phyloP scores from a whole-genome alignment of 2,329 filamentous ascomycete genomes.

The Cyanodermella asteris region DNA sequence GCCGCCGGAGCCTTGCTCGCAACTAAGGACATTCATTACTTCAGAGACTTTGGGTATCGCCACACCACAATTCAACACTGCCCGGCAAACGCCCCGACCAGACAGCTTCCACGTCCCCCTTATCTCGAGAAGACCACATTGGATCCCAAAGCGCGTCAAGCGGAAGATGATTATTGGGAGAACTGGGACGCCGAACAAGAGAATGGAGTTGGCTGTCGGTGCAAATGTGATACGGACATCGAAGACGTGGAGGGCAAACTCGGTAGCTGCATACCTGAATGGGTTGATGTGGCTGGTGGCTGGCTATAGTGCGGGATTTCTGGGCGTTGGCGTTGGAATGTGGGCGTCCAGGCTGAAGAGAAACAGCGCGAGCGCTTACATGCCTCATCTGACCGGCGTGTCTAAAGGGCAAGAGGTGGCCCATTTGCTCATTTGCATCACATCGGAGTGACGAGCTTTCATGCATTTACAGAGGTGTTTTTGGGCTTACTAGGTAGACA shows the following conservation, averaged over 20 bases:
- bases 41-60: slow-evolving; percentile 94
- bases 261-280: slow-evolving; percentile 82
- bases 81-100: slow-evolving; percentile 68
- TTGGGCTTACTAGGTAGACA: too few relatives aligned
- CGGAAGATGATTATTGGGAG: slow-evolving; percentile 95
- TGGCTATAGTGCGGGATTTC: too few relatives aligned
- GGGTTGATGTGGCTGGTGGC: slow-evolving; percentile 91
- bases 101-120: slow-evolving; percentile 60
- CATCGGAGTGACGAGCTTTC: too few relatives aligned
- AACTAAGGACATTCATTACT: slow-evolving; percentile 81
- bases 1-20: slow-evolving; percentile 73
- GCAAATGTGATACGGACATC: slow-evolving; percentile 91
- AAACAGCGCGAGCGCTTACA: too few relatives aligned
- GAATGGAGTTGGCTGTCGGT: slow-evolving; percentile 91
- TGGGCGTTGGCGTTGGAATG: too few relatives aligned
- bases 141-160: slow-evolving; percentile 62
- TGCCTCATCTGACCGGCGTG: too few relatives aligned
- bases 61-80: slow-evolving; percentile 99
- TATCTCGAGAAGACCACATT: slow-evolving; percentile 62
- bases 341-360: too few relatives aligned
- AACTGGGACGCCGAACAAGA: slow-evolving; percentile 69
- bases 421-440: too few relatives aligned
- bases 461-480: too few relatives aligned
- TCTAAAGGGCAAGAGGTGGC: too few relatives aligned
- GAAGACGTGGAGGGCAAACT: slow-evolving; percentile 95